phyloP scores from a whole-genome alignment of 306 rosid genomes.

The Cercis canadensis region DNA sequence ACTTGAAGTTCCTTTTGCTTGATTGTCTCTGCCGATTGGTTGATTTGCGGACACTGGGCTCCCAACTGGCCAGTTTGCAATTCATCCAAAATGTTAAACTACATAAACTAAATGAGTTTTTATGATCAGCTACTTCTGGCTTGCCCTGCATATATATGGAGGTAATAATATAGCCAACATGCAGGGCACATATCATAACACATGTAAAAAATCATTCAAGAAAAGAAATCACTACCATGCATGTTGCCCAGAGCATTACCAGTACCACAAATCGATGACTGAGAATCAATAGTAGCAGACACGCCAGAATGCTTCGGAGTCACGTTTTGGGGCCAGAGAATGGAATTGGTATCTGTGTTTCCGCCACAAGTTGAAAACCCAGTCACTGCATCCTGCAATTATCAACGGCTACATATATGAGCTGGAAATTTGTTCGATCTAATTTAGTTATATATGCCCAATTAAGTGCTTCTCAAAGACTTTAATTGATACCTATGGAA shows the following conservation, averaged over 20 bases:
- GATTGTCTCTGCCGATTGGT: conserved; percentile 52
- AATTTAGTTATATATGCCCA: not conserved
- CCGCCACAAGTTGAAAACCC: conserved; percentile 55
- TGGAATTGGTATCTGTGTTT: conserved; percentile 42
- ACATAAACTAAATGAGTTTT: conserved; percentile 8
- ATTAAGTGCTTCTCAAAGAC: no score
- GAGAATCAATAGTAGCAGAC: conserved; percentile 73
- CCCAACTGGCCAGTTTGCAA: conserved; percentile 62
- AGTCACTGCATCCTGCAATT: conserved; percentile 62
- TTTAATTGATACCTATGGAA: not conserved
- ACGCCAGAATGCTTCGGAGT: conserved; percentile 63
- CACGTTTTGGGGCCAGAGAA: conserved; percentile 49
- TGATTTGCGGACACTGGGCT: conserved; percentile 76
- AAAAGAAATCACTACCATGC: not conserved
- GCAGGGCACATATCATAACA: not conserved
- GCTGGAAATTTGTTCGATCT: conserved; percentile 7
- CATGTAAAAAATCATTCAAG: not conserved
- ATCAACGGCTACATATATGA: conserved; percentile 14
- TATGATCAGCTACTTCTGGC: not conserved
- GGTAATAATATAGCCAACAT: conserved; percentile 1
- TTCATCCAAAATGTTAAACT: conserved; percentile 35
- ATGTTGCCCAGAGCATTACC: conserved; percentile 34
- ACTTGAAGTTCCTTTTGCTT: conserved; percentile 62
- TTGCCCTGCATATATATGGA: not conserved
- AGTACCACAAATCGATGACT: conserved; percentile 71